Conservation (phyloP, 2,329 filamentous ascomycete genomes). For the Delphinella strobiligena region DNA sequence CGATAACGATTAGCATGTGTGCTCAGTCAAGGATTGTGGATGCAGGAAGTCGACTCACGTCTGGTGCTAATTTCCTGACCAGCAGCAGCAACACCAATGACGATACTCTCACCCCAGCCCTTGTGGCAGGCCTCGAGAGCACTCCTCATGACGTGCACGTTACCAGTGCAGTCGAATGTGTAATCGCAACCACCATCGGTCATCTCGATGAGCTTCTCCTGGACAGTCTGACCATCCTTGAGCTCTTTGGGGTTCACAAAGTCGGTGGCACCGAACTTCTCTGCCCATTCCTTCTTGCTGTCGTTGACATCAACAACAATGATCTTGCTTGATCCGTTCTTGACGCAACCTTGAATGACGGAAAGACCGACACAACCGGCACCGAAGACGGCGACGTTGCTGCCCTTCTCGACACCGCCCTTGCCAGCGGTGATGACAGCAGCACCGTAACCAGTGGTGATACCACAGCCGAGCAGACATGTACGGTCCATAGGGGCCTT, state of each 20-base stretch:
- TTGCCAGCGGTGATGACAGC: constrained; percentile 78
- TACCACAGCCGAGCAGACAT: constrained; percentile 91
- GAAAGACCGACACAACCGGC: constrained; percentile 92
- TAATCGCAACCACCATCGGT: constrained; percentile 97
- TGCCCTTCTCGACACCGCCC: constrained; percentile 63
- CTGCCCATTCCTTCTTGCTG: constrained; percentile 78
- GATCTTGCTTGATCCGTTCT: constrained; percentile 67
- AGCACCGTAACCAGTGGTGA: constrained; percentile 96
- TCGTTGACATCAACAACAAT: constrained; percentile 77
- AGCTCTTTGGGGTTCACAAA: constrained; percentile 80
- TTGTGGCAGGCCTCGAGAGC: constrained; percentile 98
- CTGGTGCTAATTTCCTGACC: constrained; percentile 91
- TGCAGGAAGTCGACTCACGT: constrained; percentile 49
- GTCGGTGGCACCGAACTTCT: constrained; percentile 91
- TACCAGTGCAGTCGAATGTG: constrained; percentile 98
- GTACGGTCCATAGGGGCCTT: constrained; percentile 92
- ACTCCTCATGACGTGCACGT: constrained; percentile 88
- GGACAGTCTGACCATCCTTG: constrained; percentile 58
- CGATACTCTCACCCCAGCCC: constrained; percentile 95
- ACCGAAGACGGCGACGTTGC: constrained; percentile 84
- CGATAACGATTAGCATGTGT: constrained; percentile 2
- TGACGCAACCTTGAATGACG: constrained; percentile 85
- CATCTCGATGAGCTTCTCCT: constrained; percentile 91
- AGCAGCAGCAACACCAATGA: constrained; percentile 93
- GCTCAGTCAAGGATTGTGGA: not conserved